Conservation (phyloP, 2,329 filamentous ascomycete genomes). For the Penicillium concentricum region DNA sequence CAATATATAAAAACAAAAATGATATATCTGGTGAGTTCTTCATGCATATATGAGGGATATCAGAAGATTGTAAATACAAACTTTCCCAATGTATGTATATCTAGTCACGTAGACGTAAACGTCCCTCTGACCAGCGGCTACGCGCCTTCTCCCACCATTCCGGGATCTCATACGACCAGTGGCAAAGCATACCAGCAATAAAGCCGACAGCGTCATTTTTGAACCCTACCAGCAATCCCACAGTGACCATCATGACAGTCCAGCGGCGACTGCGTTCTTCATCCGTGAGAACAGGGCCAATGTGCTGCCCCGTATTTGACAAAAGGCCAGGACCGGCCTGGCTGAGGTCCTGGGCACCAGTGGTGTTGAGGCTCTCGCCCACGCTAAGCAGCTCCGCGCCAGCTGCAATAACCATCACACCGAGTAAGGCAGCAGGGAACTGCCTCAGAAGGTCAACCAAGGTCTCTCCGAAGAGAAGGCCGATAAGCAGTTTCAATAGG, state of each 20-base stretch:
- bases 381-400: conserved; percentile 85
- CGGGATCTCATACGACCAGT: conserved; percentile 62
- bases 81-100: neutral
- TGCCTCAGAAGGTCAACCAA: conserved; percentile 67
- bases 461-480: conserved; percentile 70
- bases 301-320: conserved; percentile 39
- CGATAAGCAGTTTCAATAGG: conserved; percentile 70
- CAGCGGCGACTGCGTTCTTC: conserved; percentile 72
- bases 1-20: neutral
- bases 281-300: conserved; percentile 52
- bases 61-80: neutral
- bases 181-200: conserved; percentile 74
- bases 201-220: conserved; percentile 90
- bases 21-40: neutral
- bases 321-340: conserved; percentile 31
- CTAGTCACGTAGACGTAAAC: conserved; percentile 25
- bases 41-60: neutral
- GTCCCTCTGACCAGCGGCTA: conserved; percentile 30
- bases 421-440: conserved; percentile 76
- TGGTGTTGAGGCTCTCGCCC: conserved; percentile 78
- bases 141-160: conserved; percentile 24
- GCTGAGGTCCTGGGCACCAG: conserved; percentile 59
- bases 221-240: conserved; percentile 78
- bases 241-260: conserved; percentile 87
- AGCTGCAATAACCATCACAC: conserved; percentile 85